phyloP scores from a whole-genome alignment of 371 early-diverging fungal species.

The Fennellomyces sp. region DNA sequence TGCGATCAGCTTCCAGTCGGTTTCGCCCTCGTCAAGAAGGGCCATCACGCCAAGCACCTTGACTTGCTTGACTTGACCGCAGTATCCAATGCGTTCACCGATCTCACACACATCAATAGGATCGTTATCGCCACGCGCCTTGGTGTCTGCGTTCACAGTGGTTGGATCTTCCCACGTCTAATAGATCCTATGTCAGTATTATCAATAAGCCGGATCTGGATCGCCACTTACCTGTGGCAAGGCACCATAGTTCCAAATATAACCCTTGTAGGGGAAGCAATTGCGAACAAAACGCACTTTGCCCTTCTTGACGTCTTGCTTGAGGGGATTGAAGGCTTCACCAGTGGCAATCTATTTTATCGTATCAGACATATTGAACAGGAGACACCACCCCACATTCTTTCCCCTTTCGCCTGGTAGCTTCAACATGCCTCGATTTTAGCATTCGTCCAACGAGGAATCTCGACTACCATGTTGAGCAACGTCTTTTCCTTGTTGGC shows the following conservation, averaged over 20 bases:
- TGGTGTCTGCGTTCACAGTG: conserved; percentile 83
- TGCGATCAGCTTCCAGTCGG: conserved; percentile 97
- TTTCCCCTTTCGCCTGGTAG: background rate
- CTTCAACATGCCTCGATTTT: conserved; percentile 89
- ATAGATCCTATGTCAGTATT: conserved; percentile 18
- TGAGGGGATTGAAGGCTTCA: conserved; percentile 97
- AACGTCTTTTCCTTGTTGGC: conserved; percentile 82
- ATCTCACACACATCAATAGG: conserved; percentile 97
- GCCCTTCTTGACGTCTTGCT: conserved; percentile 99
- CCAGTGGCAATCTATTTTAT: conserved; percentile 82
- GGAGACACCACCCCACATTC: background rate
- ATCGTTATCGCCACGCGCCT: conserved; percentile 96
- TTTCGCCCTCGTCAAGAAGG: conserved; percentile 95
- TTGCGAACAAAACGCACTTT: conserved; percentile 98
- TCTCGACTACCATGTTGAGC: conserved; percentile 98
- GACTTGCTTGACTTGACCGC: conserved; percentile 96
- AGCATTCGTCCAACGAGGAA: conserved; percentile 99
- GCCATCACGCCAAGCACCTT: conserved; percentile 96
- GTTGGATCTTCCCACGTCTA: conserved; percentile 98
- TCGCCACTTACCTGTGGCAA: conserved; percentile 78
- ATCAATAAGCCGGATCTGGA: background rate
- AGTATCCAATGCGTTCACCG: conserved; percentile 79
- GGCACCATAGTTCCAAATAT: conserved; percentile 99
- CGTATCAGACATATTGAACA: background rate
- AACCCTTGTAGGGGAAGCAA: conserved; percentile 99